phyloP scores from a whole-genome alignment of 768 basidiomycete genomes.

The Rhizopogon vesiculosus region DNA sequence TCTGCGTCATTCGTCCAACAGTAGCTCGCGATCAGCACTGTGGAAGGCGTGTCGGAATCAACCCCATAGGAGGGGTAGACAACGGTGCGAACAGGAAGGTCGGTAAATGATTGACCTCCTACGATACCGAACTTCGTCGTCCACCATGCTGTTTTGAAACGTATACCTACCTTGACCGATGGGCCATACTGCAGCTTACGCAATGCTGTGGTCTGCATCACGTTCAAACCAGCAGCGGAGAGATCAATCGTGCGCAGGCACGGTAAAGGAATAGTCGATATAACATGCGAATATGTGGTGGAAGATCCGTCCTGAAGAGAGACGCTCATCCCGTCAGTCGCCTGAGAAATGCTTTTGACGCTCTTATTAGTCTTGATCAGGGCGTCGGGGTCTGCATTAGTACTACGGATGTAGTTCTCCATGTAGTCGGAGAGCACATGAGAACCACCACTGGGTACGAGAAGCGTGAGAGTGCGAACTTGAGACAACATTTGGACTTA shows the following conservation, averaged over 20 bases:
- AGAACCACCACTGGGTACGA: conserved; percentile 16
- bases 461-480: neutral
- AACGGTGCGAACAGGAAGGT: conserved; percentile 34
- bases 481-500: conserved; percentile 10
- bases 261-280: conserved; percentile 35
- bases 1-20: conserved; percentile 35
- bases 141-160: conserved; percentile 43
- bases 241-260: conserved; percentile 31
- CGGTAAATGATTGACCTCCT: conserved; percentile 40
- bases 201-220: conserved; percentile 32
- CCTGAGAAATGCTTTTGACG: conserved; percentile 12
- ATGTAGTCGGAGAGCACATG: conserved; percentile 20
- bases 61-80: conserved; percentile 41
- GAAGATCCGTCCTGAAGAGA: conserved; percentile 1
- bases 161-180: conserved; percentile 37
- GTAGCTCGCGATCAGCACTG: conserved; percentile 37
- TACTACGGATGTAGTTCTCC: conserved; percentile 9
- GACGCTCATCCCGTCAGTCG: conserved; percentile 2
- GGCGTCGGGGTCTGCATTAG: neutral
- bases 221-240: conserved; percentile 19
- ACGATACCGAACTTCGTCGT: conserved; percentile 25
- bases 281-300: conserved; percentile 32
- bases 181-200: conserved; percentile 33
- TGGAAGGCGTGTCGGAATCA: conserved; percentile 13
- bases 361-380: conserved; percentile 12